phyloP scores from a whole-genome alignment of 108 stramenopile genomes.

The Conticribra weissflogii region DNA sequence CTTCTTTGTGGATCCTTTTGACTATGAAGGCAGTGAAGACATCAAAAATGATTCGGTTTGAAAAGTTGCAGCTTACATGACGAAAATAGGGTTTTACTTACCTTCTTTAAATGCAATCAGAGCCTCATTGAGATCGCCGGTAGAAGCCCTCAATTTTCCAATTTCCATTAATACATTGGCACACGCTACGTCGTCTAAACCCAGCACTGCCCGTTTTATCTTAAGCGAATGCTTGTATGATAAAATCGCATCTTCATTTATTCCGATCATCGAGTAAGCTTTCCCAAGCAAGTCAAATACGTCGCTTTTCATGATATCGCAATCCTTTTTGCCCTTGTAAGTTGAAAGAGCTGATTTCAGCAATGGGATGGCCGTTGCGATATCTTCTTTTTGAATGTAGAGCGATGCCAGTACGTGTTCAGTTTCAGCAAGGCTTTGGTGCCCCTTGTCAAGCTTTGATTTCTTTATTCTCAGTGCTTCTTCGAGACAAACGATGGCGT shows the following conservation, averaged over 20 bases:
- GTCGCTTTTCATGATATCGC: slow-evolving; percentile 42
- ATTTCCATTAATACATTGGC: slow-evolving; percentile 49
- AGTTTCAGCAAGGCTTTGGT: slow-evolving; percentile 51
- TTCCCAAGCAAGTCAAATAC: slow-evolving; percentile 53
- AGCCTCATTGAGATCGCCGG: slow-evolving; percentile 39
- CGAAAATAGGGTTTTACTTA: too few species aligned
- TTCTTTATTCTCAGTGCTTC: slow-evolving; percentile 45
- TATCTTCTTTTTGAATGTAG: slow-evolving; percentile 36
- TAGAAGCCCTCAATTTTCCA: slow-evolving; percentile 44
- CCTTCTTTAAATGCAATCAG: slow-evolving; percentile 54
- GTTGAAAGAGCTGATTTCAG: slow-evolving; percentile 44
- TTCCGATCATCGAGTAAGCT: slow-evolving; percentile 24
- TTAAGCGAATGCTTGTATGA: slow-evolving; percentile 46
- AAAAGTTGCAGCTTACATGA: too few species aligned
- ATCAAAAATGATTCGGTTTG: too few species aligned
- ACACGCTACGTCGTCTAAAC: slow-evolving; percentile 32
- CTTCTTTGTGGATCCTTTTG: slow-evolving; percentile 49
- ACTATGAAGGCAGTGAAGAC: too few species aligned
- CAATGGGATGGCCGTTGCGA: slow-evolving; percentile 31
- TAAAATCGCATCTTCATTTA: slow-evolving; percentile 24
- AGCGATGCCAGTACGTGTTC: slow-evolving; percentile 47
- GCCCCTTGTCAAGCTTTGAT: slow-evolving; percentile 17
- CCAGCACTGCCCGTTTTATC: slow-evolving; percentile 31
- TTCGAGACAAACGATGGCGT: slow-evolving; percentile 40
- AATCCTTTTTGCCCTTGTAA: slow-evolving; percentile 38